phyloP scores from a whole-genome alignment of 768 basidiomycete genomes.

The Tricholoma terreum region DNA sequence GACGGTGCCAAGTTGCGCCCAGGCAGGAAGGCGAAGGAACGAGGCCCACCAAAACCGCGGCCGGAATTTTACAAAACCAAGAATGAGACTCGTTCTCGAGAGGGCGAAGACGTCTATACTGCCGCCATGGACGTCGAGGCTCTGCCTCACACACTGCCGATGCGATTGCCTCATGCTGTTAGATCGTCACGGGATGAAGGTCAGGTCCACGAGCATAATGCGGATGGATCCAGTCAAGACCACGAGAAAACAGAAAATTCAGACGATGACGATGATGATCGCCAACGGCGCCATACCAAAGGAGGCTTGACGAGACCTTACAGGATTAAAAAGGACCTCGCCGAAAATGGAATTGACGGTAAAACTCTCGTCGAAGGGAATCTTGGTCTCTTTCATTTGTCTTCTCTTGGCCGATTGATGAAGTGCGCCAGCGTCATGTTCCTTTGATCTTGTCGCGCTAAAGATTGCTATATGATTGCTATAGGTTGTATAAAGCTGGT shows the following conservation, averaged over 20 bases:
- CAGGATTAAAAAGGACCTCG: conserved; percentile 41
- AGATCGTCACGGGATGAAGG: neutral
- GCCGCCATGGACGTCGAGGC: neutral
- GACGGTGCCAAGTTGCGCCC: conserved; percentile 31
- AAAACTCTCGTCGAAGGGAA: conserved; percentile 38
- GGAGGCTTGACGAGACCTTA: conserved; percentile 45
- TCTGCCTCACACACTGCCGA: neutral
- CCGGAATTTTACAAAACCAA: conserved; percentile 11
- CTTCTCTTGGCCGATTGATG: conserved; percentile 35
- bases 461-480: neutral
- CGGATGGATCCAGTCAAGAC: neutral
- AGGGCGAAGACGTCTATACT: neutral
- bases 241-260: neutral
- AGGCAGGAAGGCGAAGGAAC: conserved; percentile 29
- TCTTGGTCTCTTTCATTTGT: conserved; percentile 49
- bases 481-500: conserved; percentile 21
- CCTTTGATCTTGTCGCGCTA: neutral
- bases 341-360: conserved; percentile 43
- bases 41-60: conserved; percentile 17
- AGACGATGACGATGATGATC: neutral
- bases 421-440: conserved; percentile 26
- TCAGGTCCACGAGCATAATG: neutral
- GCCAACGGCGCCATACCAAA: conserved; percentile 10
- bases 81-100: neutral
- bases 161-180: neutral